A percentile compares a stretch with the other conserved stretches of the same genome.
These are phyloP conservation scores for Pythium sp. DNA, from an alignment of 352 stramenopile genomes.

Conservation along the genomic window DNA sequence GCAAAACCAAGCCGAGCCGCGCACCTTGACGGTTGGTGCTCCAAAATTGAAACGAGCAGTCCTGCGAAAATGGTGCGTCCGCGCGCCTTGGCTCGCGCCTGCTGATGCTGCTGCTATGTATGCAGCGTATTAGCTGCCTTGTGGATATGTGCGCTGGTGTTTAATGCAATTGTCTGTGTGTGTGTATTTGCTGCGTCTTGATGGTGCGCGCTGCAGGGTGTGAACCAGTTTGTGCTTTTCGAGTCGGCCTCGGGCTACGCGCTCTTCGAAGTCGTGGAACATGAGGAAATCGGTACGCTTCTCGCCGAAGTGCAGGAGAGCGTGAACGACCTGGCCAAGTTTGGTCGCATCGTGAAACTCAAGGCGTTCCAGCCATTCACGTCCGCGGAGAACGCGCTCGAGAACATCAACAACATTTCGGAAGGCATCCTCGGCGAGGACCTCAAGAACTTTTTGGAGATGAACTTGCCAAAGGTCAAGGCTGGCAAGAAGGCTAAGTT, in stretches of 20 bases:
- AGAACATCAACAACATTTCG: conserved; percentile 99
- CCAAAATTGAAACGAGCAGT: conserved; percentile 24
- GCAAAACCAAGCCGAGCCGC: neutral
- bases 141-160: neutral
- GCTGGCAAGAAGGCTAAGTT: conserved; percentile 90
- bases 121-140: neutral
- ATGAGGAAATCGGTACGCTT: conserved; percentile 95
- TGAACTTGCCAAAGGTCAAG: conserved; percentile 98
- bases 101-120: neutral
- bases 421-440: conserved; percentile 92
- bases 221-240: conserved; percentile 93
- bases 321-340: conserved; percentile 92
- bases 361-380: conserved; percentile 99
- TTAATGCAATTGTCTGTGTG: conserved; percentile 4
- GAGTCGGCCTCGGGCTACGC: conserved; percentile 98
- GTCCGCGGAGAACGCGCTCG: conserved; percentile 97
- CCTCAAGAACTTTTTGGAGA: conserved; percentile 98
- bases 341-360: conserved; percentile 97
- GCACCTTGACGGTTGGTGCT: conserved; percentile 13
- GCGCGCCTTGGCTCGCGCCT: neutral
- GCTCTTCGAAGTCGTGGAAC: conserved; percentile 97
- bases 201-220: conserved; percentile 24
- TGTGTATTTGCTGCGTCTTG: neutral
- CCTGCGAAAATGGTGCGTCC: conserved; percentile 22
- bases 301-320: conserved; percentile 89